Conservation (phyloP, 805 yeast genomes). For the Spathaspora hagerdaliae region DNA sequence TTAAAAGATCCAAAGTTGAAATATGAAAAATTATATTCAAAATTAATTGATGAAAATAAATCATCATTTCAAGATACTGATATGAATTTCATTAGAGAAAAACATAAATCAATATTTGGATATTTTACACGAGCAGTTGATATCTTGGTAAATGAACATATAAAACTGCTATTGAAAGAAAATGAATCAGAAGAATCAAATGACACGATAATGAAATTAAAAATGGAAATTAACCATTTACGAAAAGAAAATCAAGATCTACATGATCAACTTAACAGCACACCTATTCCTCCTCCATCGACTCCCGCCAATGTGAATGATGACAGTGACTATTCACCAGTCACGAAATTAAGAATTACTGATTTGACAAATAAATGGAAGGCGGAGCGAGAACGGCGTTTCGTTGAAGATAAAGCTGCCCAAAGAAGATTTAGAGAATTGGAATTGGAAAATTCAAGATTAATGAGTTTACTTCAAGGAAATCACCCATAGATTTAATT, state of each 20-base stretch:
- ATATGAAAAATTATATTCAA: slow-evolving; percentile 17
- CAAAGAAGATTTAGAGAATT: slow-evolving; percentile 47
- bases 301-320: not conserved
- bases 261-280: slow-evolving; percentile 1
- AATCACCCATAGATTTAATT: not conserved
- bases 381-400: slow-evolving; percentile 66
- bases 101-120: slow-evolving; percentile 44
- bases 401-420: slow-evolving; percentile 56
- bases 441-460: slow-evolving; percentile 49
- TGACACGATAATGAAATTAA: slow-evolving; percentile 11
- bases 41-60: slow-evolving; percentile 1
- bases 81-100: slow-evolving; percentile 23
- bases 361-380: slow-evolving; percentile 66
- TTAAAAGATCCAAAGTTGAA: slow-evolving; percentile 54
- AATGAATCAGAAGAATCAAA: slow-evolving; percentile 21
- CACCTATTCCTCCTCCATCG: no score
- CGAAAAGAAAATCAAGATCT: slow-evolving; percentile 2
- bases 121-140: slow-evolving; percentile 61
- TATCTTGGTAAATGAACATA: slow-evolving; percentile 56
- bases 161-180: slow-evolving; percentile 34
- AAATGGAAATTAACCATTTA: slow-evolving; percentile 1
- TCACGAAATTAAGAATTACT: slow-evolving; percentile 49
- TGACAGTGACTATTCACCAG: slow-evolving; percentile 18
- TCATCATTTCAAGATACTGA: slow-evolving; percentile 10
- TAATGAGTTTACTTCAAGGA: slow-evolving; percentile 17